Base-by-base conservation (phyloP, 2,329 filamentous ascomycete species). In the Parascedosporium putredinis region DNA sequence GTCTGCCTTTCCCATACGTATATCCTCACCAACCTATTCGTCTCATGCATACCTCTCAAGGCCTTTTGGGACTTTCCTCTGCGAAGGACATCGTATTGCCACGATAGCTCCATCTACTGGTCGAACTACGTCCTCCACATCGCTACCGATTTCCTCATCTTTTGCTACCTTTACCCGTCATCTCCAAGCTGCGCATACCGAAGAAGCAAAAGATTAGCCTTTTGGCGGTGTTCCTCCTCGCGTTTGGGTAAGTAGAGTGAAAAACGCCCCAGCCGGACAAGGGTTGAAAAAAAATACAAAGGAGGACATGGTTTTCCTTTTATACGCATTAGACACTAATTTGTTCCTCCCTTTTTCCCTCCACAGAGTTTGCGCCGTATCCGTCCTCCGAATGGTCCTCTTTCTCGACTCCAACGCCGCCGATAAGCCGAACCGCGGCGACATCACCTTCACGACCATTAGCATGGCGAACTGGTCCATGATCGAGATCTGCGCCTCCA, bases 291-390 rank as follows among this genome's bases (percentile, higher is more conserved):
- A n/a, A n/a, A n/a, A n/a, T n/a, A n/a, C n/a, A n/a, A n/a, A n/a
- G n/a, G n/a, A n/a, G n/a, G n/a, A n/a, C n/a, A n/a, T n/a, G n/a
- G n/a, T n/a, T n/a, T n/a, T n/a, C n/a, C n/a, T n/a, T n/a, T n/a
- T n/a, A n/a, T n/a, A n/a, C n/a, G n/a, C n/a, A n/a, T n/a, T n/a
- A n/a, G n/a, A n/a, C 27, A 7, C 7, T 31, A 31, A 12, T 7
- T 12, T 31, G 27, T 12, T 31, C 6, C 6, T 12, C 6, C 27
- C 14, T 29, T 22, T 20, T 14, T 23, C 10, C n/a, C 25, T 29
- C 27, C 3, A 44, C 56, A 67, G 65, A 29, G 63, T 67, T 47
- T 67, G 63, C 55, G 54, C 61, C 45, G 56, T 68, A 43, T 64
- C 65, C 2, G 55, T 60, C 27, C 44, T 66, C 45, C 62, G 60